phyloP scores from a whole-genome alignment of 1,284 basidiomycete genomes.

The Papiliotrema nemorosa region DNA sequence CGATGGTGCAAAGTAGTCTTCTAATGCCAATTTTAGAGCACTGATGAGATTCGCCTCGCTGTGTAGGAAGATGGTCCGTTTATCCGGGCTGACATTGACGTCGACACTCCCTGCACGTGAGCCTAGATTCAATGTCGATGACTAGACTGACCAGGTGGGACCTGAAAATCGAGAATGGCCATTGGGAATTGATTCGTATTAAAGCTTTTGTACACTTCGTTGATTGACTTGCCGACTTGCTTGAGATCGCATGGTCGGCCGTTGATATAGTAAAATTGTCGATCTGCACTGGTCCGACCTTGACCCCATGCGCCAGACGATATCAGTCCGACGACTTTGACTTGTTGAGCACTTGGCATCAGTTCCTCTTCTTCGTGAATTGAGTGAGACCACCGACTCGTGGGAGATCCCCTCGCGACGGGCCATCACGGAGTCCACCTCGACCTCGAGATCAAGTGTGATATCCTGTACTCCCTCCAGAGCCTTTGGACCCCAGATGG shows the following conservation, averaged over 20 bases:
- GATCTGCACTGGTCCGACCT: conserved; percentile 73
- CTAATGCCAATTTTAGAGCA: conserved; percentile 66
- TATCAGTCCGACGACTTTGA: conserved; percentile 40
- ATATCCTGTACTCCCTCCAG: conserved; percentile 72
- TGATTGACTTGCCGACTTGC: conserved; percentile 80
- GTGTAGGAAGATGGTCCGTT: conserved; percentile 89
- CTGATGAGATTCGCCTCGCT: conserved; percentile 78
- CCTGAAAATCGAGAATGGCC: conserved; percentile 73
- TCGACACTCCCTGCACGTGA: conserved; percentile 69
- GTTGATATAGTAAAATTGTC: conserved; percentile 94
- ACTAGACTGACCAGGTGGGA: conserved; percentile 62
- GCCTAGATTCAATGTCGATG: background rate
- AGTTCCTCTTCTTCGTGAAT: background rate
- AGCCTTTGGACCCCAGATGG: conserved; percentile 81
- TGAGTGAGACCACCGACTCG: conserved; percentile 14
- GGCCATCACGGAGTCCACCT: conserved; percentile 57
- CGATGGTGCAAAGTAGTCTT: conserved; percentile 62
- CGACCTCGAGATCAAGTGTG: conserved; percentile 65
- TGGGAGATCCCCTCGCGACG: conserved; percentile 37
- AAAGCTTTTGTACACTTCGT: conserved; percentile 83
- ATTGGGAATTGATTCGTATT: conserved; percentile 77
- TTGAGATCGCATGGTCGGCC: conserved; percentile 78
- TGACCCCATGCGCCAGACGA: conserved; percentile 48
- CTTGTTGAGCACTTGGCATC: conserved; percentile 26
- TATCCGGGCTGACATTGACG: conserved; percentile 95